Evolutionary conservation across 1,284 basidiomycete genomes (phyloP).

Genomic region (Rhizopogon hawkerae): DNA sequence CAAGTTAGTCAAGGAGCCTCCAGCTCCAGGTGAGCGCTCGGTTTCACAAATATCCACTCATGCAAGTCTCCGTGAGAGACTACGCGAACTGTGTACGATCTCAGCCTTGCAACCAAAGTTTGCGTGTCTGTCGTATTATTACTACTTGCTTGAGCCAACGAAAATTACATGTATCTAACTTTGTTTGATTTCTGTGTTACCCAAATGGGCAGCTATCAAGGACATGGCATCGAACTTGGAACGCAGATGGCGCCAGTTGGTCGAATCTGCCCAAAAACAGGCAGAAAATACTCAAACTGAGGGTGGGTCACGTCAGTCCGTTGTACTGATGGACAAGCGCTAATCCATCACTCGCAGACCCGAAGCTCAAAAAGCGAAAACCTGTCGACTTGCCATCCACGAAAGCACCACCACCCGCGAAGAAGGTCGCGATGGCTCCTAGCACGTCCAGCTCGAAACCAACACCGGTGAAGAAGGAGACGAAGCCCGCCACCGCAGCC

Average conservation of each 20-base stretch:
- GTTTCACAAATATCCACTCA: constrained; percentile 15
- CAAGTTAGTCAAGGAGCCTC: constrained; percentile 61
- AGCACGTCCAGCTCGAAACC: constrained; percentile 29
- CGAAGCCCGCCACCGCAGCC: constrained; percentile 35
- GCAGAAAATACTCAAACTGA: constrained; percentile 43
- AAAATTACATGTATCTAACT: constrained; percentile 66
- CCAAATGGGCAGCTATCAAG: constrained; percentile 65
- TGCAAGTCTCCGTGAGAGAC: constrained; percentile 11
- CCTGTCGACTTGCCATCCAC: constrained; percentile 37
- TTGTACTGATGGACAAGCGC: constrained; percentile 20
- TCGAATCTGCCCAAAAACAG: constrained; percentile 37
- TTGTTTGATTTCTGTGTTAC: constrained; percentile 32
- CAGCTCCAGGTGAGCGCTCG: constrained; percentile 55
- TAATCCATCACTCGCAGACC: constrained; percentile 33
- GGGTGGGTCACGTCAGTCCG: constrained; percentile 61
- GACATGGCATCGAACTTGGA: constrained; percentile 82
- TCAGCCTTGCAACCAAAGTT: constrained; percentile 18
- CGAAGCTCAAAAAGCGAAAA: constrained; percentile 67
- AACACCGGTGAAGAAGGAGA: constrained; percentile 37
- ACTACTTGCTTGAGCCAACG: constrained; percentile 20
- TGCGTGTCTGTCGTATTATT: constrained; percentile 29
- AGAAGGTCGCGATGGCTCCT: constrained; percentile 51
- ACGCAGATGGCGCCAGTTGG: constrained; percentile 65
- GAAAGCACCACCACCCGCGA: constrained; percentile 48
- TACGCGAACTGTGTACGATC: constrained; percentile 24